phyloP scores from a whole-genome alignment of 2,329 filamentous ascomycete genomes.

The Dothiorella sarmentorum region DNA sequence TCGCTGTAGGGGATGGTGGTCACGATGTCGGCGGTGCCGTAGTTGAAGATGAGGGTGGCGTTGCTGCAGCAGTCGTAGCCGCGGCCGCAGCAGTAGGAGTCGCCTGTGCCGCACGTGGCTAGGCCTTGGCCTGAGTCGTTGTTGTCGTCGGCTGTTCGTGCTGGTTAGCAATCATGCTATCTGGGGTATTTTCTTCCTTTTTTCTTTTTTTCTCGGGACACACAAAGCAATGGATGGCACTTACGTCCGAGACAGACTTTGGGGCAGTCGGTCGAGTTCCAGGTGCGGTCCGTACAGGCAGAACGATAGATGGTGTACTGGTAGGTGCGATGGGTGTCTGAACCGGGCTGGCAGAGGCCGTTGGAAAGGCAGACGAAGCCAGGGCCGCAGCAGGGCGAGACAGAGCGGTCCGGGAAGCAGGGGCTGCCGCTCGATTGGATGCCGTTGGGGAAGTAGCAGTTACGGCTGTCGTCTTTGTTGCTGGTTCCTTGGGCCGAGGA shows the following conservation, averaged over 20 bases:
- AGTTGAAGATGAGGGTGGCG: slow-evolving; percentile 21
- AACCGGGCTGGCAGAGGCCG: slow-evolving; percentile 24
- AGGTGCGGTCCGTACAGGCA: slow-evolving; percentile 25
- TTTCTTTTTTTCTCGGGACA: too few relatives aligned
- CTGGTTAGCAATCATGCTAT: slow-evolving; percentile 8
- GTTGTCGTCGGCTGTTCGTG: slow-evolving; percentile 11
- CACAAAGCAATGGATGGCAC: too few relatives aligned
- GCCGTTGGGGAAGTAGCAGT: slow-evolving; percentile 26
- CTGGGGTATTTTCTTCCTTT: too few relatives aligned
- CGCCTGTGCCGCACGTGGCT: slow-evolving; percentile 21
- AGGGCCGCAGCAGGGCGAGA: slow-evolving; percentile 26
- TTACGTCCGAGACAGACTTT: slow-evolving; percentile 23
- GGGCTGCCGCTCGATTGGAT: slow-evolving; percentile 21
- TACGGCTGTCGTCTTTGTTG: slow-evolving; percentile 14
- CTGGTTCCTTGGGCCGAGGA: neutral
- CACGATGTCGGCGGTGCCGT: slow-evolving; percentile 20
- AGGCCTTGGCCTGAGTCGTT: slow-evolving; percentile 23
- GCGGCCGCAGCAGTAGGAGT: slow-evolving; percentile 23
- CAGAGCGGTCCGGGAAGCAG: slow-evolving; percentile 21
- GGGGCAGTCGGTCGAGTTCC: slow-evolving; percentile 26
- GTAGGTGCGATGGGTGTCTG: slow-evolving; percentile 20
- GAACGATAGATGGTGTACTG: slow-evolving; percentile 25
- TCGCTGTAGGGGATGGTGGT: slow-evolving; percentile 22
- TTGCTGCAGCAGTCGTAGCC: slow-evolving; percentile 25
- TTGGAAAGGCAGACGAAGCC: slow-evolving; percentile 26